Evolutionary conservation across 371 early-diverging fungal species (phyloP).

Genomic region (Mortierella sp.): DNA sequence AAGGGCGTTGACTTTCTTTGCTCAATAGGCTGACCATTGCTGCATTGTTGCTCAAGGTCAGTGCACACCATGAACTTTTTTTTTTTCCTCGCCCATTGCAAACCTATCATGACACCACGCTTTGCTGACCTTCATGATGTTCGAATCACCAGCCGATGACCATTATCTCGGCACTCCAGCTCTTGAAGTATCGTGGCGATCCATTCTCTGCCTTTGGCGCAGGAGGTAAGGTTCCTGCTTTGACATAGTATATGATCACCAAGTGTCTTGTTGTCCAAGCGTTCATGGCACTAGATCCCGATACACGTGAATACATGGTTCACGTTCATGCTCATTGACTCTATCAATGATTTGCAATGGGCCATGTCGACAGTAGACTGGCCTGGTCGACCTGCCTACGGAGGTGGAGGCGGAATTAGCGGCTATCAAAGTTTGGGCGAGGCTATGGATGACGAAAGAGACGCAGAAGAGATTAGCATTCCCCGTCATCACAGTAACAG

Average conservation of each 20-base stretch:
- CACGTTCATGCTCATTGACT: no score
- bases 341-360: no score
- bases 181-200: constrained; percentile 49
- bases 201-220: constrained; percentile 42
- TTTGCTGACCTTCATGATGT: no score
- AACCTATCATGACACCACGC: no score
- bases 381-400: constrained; percentile 29
- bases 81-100: not conserved
- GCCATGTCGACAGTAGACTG: constrained; percentile 15
- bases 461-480: constrained; percentile 52
- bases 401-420: constrained; percentile 6
- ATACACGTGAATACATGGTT: no score
- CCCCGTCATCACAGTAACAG: constrained; percentile 35
- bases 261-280: no score
- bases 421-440: constrained; percentile 43
- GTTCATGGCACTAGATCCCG: no score
- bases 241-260: no score
- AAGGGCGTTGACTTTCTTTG: no score
- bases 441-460: constrained; percentile 42
- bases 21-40: constrained; percentile 37
- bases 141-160: constrained; percentile 33
- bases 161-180: constrained; percentile 48
- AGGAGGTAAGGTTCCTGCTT: constrained; percentile 16
- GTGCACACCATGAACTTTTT: constrained; percentile 3
- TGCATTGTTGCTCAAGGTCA: constrained; percentile 41